Base-by-base conservation (phyloP, 768 basidiomycete species). In the Mycena indigotica region DNA sequence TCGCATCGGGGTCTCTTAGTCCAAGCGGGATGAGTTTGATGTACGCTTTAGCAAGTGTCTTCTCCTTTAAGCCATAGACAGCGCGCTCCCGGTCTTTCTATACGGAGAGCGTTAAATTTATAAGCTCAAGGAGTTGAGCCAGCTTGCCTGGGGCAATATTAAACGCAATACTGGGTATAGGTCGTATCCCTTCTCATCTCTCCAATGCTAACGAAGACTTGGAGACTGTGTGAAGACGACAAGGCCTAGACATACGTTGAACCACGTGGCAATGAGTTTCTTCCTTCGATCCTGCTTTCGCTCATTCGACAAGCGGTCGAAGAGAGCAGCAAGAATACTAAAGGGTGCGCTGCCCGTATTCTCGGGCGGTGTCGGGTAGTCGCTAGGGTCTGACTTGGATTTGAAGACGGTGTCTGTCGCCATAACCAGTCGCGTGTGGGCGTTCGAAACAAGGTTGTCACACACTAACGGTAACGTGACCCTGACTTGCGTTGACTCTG, bases 1-100 rank as follows among this genome's bases (percentile, higher is more conserved):
- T 80, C 0, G 93, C 89, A 66, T 95, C 93, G 5, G 85, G 86
- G 54, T 93, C 89, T 67, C 85, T 84, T 69, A 74, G 82, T 35
- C 89, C 88, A 2, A 99, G 78, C 1, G 91, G 92, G 30, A 98
- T 89, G 2, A 95, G 81, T 60, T 89, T 87, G 75, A 96, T 93
- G 69, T 95, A 97, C 10, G 85, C 86, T 72, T 95, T 98, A 4
- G 95, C 95, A 2, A 99, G 76, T 68, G 90, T 91, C 74, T 90
- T 91, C 76, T 99, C 97, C 70, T 99, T 99, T 63, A 97, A 72
- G 15, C 94, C 92, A 71, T 98, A 99, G 0, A 95, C 87, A 0
- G 92, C 84, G 52, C 97, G 86, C 60, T 98, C 93, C 29, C 89
- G 83, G 70, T 98, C 97, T 84, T 97, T 92, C 94, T 98, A 28